These are phyloP conservation scores for Bjerkandera adusta DNA, from an alignment of 1,284 basidiomycete genomes.

Conservation along the genomic window DNA sequence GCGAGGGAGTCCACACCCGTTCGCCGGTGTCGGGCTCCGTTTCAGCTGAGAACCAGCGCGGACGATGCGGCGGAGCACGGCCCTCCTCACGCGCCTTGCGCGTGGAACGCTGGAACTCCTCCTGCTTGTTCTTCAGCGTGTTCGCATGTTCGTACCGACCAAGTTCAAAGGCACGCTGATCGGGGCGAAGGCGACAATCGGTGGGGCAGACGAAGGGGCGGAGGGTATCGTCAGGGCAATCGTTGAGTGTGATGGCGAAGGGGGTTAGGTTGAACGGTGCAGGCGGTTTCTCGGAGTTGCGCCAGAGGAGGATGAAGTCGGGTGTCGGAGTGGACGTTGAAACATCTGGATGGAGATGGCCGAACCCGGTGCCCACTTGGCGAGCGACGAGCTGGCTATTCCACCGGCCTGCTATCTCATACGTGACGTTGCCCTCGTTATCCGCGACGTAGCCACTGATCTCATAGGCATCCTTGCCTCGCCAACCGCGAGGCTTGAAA, in stretches of 20 bases:
- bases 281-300: slow-evolving; percentile 83
- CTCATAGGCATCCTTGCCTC: slow-evolving; percentile 89
- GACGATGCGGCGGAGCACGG: slow-evolving; percentile 66
- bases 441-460: slow-evolving; percentile 86
- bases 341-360: slow-evolving; percentile 76
- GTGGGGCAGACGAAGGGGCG: slow-evolving; percentile 82
- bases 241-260: slow-evolving; percentile 90
- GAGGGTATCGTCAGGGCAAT: slow-evolving; percentile 69
- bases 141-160: slow-evolving; percentile 93
- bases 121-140: slow-evolving; percentile 81
- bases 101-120: slow-evolving; percentile 85
- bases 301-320: slow-evolving; percentile 87
- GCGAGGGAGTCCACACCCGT: slow-evolving; percentile 76
- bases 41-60: slow-evolving; percentile 80
- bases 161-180: slow-evolving; percentile 93
- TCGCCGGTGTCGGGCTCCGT: slow-evolving; percentile 87
- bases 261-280: slow-evolving; percentile 95
- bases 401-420: slow-evolving; percentile 97
- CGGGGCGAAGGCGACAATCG: slow-evolving; percentile 91
- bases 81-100: slow-evolving; percentile 80
- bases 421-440: slow-evolving; percentile 60
- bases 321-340: slow-evolving; percentile 34
- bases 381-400: slow-evolving; percentile 92
- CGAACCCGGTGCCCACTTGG: slow-evolving; percentile 60
- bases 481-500: slow-evolving; percentile 96